These are phyloP conservation scores for Fusarium brachygibbosum DNA, from an alignment of 2,329 filamentous ascomycete species.

Conservation along the genomic window DNA sequence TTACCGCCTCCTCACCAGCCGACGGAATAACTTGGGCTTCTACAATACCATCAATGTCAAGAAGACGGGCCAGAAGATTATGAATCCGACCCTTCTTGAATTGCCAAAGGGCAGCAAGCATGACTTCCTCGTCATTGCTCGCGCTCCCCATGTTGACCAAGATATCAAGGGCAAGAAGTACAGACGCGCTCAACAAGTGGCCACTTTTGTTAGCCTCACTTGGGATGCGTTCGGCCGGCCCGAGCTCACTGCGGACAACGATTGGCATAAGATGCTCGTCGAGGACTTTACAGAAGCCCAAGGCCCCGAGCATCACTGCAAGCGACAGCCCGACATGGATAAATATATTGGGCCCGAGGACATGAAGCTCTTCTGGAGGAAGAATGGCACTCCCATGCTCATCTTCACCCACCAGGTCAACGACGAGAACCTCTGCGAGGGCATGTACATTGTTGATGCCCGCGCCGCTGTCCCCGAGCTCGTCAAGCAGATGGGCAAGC, in stretches of 20 bases:
- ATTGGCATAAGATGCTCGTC: conserved; percentile 43
- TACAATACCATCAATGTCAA: conserved; percentile 43
- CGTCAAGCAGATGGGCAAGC: conserved; percentile 31
- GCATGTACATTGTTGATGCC: conserved; percentile 43
- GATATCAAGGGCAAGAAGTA: conserved; percentile 42
- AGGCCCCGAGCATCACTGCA: conserved; percentile 45
- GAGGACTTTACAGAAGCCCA: conserved; percentile 36
- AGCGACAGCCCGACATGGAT: conserved; percentile 41
- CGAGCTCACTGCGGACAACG: conserved; percentile 32
- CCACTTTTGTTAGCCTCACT: conserved; percentile 39
- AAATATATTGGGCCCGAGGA: conserved; percentile 46
- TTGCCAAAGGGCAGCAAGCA: conserved; percentile 40
- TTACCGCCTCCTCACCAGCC: conserved; percentile 38
- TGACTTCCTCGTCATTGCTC: conserved; percentile 42
- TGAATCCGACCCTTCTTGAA: conserved; percentile 44
- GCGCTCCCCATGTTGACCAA: conserved; percentile 39
- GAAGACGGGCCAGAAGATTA: conserved; percentile 43
- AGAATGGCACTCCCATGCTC: conserved; percentile 41
- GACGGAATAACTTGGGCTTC: conserved; percentile 40
- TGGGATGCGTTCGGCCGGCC: conserved; percentile 41
- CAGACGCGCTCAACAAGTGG: conserved; percentile 39
- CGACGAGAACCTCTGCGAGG: conserved; percentile 43
- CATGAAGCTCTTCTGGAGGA: conserved; percentile 46
- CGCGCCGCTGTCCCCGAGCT: conserved; percentile 43
- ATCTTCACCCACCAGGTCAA: conserved; percentile 45